Percentiles rank a stretch among this genome's conserved stretches.
phyloP scores from a whole-genome alignment of 2,329 filamentous ascomycete genomes.

The Diaporthe nobilis region DNA sequence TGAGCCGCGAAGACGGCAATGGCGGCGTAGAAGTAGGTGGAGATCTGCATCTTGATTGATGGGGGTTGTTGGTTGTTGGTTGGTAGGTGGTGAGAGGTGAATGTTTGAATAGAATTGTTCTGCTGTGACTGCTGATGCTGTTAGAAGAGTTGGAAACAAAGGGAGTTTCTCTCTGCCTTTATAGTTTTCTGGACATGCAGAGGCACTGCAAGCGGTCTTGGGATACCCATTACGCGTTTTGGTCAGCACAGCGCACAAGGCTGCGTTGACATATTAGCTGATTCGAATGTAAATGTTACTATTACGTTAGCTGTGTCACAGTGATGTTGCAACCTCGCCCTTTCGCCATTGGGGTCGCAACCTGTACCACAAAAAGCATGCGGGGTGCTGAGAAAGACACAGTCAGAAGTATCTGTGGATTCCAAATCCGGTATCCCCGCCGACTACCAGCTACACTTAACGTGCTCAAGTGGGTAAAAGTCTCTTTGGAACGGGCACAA shows the following conservation, averaged over 20 bases:
- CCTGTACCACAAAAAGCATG: not conserved
- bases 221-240: not conserved
- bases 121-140: not conserved
- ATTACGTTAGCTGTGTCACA: not conserved
- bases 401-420: conserved; percentile 2
- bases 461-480: not conserved
- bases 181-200: conserved; percentile 3
- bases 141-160: not conserved
- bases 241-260: not conserved
- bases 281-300: not conserved
- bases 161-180: conserved; percentile 7
- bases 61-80: not conserved
- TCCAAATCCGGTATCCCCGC: not conserved
- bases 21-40: conserved; percentile 16
- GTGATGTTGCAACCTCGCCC: not conserved
- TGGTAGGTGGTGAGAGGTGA: not conserved
- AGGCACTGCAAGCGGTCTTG: not conserved
- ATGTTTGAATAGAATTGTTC: not conserved
- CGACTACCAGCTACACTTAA: not conserved
- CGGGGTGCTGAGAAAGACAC: conserved; percentile 1
- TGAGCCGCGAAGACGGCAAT: conserved; percentile 19
- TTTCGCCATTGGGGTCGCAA: not conserved
- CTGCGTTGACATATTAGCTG: conserved; percentile 1
- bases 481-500: not conserved
- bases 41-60: conserved; percentile 3